phyloP scores from a whole-genome alignment of 1,284 basidiomycete species.

The Apiotrichum akiyoshidainum region DNA sequence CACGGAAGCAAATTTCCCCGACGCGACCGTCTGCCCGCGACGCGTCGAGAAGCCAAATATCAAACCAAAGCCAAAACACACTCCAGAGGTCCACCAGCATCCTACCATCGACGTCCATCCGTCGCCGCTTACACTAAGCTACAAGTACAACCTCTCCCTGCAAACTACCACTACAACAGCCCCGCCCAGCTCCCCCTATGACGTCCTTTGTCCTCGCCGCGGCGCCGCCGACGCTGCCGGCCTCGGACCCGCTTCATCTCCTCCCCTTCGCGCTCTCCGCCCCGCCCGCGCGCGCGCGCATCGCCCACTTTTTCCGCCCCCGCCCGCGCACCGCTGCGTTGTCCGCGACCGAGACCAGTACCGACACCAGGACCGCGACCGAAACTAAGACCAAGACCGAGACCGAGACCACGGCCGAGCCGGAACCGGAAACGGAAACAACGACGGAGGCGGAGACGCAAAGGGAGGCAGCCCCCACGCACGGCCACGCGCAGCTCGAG shows the following conservation, averaged over 20 bases:
- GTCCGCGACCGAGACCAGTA: too few species aligned
- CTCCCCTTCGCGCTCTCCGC: constrained; percentile 39
- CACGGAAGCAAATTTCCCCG: background rate
- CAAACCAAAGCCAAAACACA: background rate
- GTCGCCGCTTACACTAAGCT: too few species aligned
- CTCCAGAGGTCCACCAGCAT: too few species aligned
- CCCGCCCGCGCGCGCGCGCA: constrained; percentile 15
- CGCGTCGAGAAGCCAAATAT: background rate
- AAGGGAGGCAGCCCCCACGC: background rate
- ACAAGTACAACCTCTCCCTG: too few species aligned
- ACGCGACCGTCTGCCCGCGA: background rate
- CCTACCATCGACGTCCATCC: background rate
- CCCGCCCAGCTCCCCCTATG: constrained; percentile 8
- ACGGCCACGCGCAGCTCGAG: constrained; percentile 12
- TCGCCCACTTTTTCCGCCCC: constrained; percentile 35
- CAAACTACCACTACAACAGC: background rate
- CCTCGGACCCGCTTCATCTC: constrained; percentile 30
- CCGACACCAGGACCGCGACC: too few species aligned
- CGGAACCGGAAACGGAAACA: too few species aligned
- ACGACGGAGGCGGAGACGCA: too few species aligned
- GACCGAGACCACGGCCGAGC: too few species aligned
- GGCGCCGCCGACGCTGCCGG: background rate
- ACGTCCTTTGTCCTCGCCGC: constrained; percentile 15
- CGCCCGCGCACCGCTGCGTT: constrained; percentile 24
- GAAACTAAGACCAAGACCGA: too few species aligned